phyloP scores from a whole-genome alignment of 441 rosid genomes.

The Erodium moschatum region DNA sequence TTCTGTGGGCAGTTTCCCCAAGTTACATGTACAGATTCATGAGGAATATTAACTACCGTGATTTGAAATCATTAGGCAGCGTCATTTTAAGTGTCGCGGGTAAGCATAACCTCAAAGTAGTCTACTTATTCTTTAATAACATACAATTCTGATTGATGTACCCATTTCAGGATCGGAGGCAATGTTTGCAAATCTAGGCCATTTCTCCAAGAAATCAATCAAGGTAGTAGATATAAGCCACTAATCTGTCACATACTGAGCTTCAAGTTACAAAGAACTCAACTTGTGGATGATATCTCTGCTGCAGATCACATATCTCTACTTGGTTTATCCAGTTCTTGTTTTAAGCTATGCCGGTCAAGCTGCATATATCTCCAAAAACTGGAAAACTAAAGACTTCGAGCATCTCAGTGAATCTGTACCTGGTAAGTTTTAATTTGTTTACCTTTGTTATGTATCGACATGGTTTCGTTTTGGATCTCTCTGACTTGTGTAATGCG shows the following conservation, averaged over 20 bases:
- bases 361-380: conserved; percentile 52
- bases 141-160: neutral
- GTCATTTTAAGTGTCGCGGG: conserved; percentile 54
- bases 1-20: conserved; percentile 40
- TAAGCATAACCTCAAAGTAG: conserved; percentile 15
- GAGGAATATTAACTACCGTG: conserved; percentile 20
- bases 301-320: conserved; percentile 42
- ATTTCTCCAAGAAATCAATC: conserved; percentile 53
- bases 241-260: neutral
- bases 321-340: conserved; percentile 46
- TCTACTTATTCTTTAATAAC: neutral
- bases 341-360: conserved; percentile 52
- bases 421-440: conserved; percentile 29
- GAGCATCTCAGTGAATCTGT: conserved; percentile 44
- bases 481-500: conserved; percentile 17
- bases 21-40: conserved; percentile 39
- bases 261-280: too few relatives aligned
- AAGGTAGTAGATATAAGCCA: conserved; percentile 26
- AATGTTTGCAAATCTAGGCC: conserved; percentile 66
- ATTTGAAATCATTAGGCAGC: conserved; percentile 46
- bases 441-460: too few relatives aligned
- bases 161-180: conserved; percentile 52
- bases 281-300: conserved; percentile 5
- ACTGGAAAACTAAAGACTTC: conserved; percentile 24
- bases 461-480: neutral